Base-by-base conservation (phyloP, 2,329 filamentous ascomycete species). In the Ophiocordyceps camponoti-rufipedis region DNA sequence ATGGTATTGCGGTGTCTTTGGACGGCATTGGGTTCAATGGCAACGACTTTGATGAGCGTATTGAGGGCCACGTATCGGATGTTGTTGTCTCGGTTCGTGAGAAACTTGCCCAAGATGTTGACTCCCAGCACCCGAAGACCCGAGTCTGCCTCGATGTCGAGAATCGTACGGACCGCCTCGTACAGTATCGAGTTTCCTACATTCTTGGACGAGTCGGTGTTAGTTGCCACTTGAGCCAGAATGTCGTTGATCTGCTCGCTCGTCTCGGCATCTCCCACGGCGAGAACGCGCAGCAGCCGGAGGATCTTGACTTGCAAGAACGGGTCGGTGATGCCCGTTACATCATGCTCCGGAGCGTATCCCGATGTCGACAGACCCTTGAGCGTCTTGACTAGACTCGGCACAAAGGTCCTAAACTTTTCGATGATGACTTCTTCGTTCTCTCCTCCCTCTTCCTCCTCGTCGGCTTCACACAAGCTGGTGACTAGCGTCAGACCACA, bases 231-330 rank as follows among this genome's bases (percentile, higher is more conserved):
- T 67, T 94, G 88, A 6, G 91, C 91, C 48, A 98, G 69, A 49
- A 98, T 98, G 58, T 98, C 91, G 65, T 96, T 98, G 68, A 98
- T 96, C 62, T 94, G 82, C 63, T 98, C 93, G 61, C 87, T 96
- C 28, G 85, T 87, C 49, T 87, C 74, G 11, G 79, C 70, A 61
- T 98, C 87, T 33, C 89, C 88, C 49, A 87, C 79, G 14, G 83
- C 89, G 42, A 98, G 70, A 9, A 94, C 85, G 51, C 89, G 75
- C 45, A 98, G 69, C 44, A 98, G 67, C 46, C 85, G 80, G 46
- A 98, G 70, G 47, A 98, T 87, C 69, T 96, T 98, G 66, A 94
- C 88, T 65, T 98, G 91, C 43, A 98, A 65, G 67, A 98, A 98
- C 1, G 91, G 91, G 62, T 98, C 93, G 39, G 89, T 94, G 51